Conservation (phyloP, 2,329 filamentous ascomycete genomes). For the Pseudogymnoascus pannorum region DNA sequence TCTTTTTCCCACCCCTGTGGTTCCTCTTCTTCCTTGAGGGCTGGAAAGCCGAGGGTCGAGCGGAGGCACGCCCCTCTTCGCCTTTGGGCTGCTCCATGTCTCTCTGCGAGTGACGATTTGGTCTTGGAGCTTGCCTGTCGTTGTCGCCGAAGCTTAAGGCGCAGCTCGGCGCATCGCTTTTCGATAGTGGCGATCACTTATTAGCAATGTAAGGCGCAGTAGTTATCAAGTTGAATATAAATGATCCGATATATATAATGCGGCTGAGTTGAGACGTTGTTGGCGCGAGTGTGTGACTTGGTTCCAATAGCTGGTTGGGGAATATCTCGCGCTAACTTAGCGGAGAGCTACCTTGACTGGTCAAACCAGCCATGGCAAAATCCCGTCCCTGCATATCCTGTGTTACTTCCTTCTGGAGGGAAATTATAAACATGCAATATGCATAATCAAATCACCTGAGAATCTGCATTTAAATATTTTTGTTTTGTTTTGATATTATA, state of each 20-base stretch:
- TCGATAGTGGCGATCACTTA: background rate
- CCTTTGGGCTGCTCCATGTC: background rate
- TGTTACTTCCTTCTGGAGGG: background rate
- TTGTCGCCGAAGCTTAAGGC: background rate
- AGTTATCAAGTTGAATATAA: background rate
- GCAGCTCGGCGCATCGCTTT: background rate
- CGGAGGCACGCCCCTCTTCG: background rate
- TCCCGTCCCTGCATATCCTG: background rate
- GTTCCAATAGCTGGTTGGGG: background rate
- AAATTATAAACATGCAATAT: background rate
- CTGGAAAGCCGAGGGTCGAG: background rate
- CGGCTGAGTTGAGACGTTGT: background rate
- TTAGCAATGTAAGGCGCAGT: background rate
- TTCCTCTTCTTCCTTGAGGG: conserved; percentile 56
- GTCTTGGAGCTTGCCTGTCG: background rate
- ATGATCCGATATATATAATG: background rate
- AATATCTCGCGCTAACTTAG: conserved; percentile 1
- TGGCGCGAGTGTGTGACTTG: background rate
- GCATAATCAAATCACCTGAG: background rate
- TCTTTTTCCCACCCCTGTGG: conserved; percentile 72
- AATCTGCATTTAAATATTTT: background rate
- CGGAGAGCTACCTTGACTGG: background rate
- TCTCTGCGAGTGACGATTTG: background rate
- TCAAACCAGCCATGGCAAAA: background rate
- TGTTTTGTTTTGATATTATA: background rate